A percentile compares a stretch with the other conserved stretches of the same genome.
Conservation (phyloP, 768 basidiomycete species). For the Amyloporia xantha region DNA sequence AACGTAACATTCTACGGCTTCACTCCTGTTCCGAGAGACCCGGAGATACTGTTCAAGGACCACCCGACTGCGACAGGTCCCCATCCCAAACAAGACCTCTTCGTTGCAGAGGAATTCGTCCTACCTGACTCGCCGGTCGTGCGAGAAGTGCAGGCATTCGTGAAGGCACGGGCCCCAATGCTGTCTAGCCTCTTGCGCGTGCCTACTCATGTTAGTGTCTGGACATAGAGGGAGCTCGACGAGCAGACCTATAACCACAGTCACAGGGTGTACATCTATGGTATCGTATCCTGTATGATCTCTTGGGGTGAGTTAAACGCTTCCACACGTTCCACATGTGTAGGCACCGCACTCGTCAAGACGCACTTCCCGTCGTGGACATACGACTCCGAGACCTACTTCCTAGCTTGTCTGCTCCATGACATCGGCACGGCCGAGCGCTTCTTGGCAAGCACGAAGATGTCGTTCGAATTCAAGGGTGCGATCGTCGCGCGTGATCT, state of each 20-base stretch:
- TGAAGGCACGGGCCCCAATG: slow-evolving; percentile 26
- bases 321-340: no score
- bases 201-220: background rate
- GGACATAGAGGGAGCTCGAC: slow-evolving; percentile 34
- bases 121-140: slow-evolving; percentile 37
- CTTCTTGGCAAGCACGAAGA: slow-evolving; percentile 44
- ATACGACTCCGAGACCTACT: slow-evolving; percentile 43
- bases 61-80: slow-evolving; percentile 38
- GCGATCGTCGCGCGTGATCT: slow-evolving; percentile 45
- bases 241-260: slow-evolving; percentile 42
- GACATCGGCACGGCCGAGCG: slow-evolving; percentile 45
- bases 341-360: slow-evolving; percentile 42
- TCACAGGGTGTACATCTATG: slow-evolving; percentile 45
- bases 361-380: slow-evolving; percentile 42
- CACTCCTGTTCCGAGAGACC: slow-evolving; percentile 41
- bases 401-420: slow-evolving; percentile 44
- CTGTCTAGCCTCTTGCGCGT: background rate
- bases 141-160: slow-evolving; percentile 33
- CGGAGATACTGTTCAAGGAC: slow-evolving; percentile 40
- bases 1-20: slow-evolving; percentile 33
- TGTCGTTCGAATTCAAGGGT: slow-evolving; percentile 52
- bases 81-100: slow-evolving; percentile 35
- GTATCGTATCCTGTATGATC: no score
- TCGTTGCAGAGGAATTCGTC: slow-evolving; percentile 34
- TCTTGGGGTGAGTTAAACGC: no score